Percentiles rank a stretch among this genome's conserved stretches.
Evolutionary conservation across 1,284 basidiomycete species (phyloP).

Genomic region (Gastroboletus turbinatus): DNA sequence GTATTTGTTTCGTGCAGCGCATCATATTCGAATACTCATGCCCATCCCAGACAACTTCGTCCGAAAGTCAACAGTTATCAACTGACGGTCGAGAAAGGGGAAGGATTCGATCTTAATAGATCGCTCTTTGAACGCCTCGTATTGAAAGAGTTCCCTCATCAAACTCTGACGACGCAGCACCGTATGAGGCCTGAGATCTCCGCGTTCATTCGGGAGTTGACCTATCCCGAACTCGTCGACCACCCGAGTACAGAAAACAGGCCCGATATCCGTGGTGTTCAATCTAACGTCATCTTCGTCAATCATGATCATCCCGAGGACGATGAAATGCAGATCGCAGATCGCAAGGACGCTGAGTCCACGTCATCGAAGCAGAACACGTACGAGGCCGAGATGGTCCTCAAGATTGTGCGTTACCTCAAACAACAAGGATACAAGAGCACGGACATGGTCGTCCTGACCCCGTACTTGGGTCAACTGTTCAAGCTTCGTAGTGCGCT

Average conservation of each 20-base stretch:
- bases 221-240: slow-evolving; percentile 62
- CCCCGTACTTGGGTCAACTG: slow-evolving; percentile 69
- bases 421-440: slow-evolving; percentile 66
- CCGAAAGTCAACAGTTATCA: slow-evolving; percentile 65
- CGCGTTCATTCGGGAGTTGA: slow-evolving; percentile 52
- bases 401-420: slow-evolving; percentile 63
- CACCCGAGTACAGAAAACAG: slow-evolving; percentile 48
- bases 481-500: slow-evolving; percentile 46
- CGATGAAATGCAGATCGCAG: slow-evolving; percentile 39
- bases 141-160: slow-evolving; percentile 59
- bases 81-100: slow-evolving; percentile 62
- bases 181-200: slow-evolving; percentile 74
- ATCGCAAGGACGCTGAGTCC: slow-evolving; percentile 44
- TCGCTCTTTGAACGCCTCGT: slow-evolving; percentile 69
- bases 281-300: slow-evolving; percentile 59
- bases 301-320: slow-evolving; percentile 59
- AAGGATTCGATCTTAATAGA: slow-evolving; percentile 61
- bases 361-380: slow-evolving; percentile 60
- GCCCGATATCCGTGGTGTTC: slow-evolving; percentile 51
- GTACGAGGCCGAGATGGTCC: slow-evolving; percentile 58
- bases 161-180: slow-evolving; percentile 56
- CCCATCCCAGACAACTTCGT: slow-evolving; percentile 53
- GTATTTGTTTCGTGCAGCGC: slow-evolving; percentile 17
- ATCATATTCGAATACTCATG: slow-evolving; percentile 1
- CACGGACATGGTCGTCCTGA: slow-evolving; percentile 57